phyloP scores from a whole-genome alignment of 805 yeast genomes.

The Clavispora santaluciae region DNA sequence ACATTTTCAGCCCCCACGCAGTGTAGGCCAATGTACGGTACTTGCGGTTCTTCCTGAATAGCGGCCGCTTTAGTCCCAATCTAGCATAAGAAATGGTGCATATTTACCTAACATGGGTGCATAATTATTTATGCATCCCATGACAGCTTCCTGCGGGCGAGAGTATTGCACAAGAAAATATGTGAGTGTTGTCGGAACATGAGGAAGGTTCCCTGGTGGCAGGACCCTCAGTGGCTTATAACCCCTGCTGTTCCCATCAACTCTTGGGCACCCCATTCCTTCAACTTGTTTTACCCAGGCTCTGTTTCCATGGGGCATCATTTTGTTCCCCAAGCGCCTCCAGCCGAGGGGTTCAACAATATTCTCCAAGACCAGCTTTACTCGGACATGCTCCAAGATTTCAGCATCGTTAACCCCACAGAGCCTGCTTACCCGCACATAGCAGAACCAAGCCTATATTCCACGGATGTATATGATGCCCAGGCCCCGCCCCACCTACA shows the following conservation, averaged over 20 bases:
- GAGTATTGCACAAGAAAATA: neutral
- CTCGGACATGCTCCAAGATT: neutral
- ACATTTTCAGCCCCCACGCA: too few species aligned
- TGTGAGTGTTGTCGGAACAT: neutral
- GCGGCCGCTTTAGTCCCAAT: too few species aligned
- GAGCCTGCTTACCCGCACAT: neutral
- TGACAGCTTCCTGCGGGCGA: neutral
- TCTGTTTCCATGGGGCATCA: neutral
- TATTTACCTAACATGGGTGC: neutral
- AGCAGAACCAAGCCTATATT: neutral
- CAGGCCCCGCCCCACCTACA: neutral
- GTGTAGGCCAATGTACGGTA: too few species aligned
- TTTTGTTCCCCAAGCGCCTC: neutral
- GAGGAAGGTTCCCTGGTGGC: neutral
- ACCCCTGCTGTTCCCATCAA: neutral
- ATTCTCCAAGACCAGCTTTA: neutral
- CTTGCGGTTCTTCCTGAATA: too few species aligned
- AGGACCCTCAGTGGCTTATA: neutral
- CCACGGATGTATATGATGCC: neutral
- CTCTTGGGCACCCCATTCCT: neutral
- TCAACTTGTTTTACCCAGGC: neutral
- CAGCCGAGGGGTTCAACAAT: neutral
- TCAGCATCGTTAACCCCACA: neutral
- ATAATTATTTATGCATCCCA: neutral
- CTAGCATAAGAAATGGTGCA: neutral